These are phyloP conservation scores for Leptographium radiaticola DNA, from an alignment of 2,329 filamentous ascomycete genomes.

Conservation along the genomic window DNA sequence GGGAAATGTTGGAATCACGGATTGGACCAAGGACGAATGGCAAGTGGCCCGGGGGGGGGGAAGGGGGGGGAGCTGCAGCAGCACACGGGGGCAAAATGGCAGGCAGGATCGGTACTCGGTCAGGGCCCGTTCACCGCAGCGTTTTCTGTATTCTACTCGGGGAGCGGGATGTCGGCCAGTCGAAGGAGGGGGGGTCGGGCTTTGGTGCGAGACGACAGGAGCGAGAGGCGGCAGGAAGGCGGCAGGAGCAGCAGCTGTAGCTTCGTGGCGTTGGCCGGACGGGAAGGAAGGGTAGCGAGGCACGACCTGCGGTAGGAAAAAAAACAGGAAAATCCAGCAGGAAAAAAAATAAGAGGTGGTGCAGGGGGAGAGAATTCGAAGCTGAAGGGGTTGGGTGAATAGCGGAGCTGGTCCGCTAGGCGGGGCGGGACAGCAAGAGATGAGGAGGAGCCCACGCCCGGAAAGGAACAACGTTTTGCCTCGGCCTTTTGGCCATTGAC, in stretches of 20 bases:
- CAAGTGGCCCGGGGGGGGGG: background rate
- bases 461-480: conserved; percentile 2
- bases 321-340: background rate
- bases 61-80: too few relatives aligned
- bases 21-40: background rate
- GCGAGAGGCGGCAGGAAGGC: background rate
- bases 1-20: too few relatives aligned
- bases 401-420: background rate
- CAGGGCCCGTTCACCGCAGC: background rate
- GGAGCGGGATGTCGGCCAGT: background rate
- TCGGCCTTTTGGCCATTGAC: background rate
- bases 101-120: background rate
- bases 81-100: background rate
- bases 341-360: background rate
- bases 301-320: background rate
- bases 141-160: background rate
- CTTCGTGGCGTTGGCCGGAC: background rate
- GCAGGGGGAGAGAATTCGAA: conserved; percentile 1
- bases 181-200: background rate
- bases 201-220: background rate
- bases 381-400: conserved; percentile 3
- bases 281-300: background rate
- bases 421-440: conserved; percentile 1
- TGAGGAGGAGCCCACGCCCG: background rate
- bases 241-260: background rate